Base-by-base conservation (phyloP, 1,284 basidiomycete genomes). In the Boletus austroedulis region DNA sequence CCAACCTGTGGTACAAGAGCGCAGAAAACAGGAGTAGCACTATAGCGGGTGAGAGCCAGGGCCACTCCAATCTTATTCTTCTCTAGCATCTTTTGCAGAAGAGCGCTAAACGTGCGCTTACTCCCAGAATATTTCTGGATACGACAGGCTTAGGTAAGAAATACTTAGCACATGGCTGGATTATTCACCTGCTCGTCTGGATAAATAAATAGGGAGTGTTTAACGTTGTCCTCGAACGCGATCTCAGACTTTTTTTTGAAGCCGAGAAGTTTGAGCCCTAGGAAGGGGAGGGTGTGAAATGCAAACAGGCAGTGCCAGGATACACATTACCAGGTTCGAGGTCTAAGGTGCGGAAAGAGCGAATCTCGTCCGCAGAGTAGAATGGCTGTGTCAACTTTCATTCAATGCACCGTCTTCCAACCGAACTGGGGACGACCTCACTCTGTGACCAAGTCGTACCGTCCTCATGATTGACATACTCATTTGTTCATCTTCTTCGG, bases 141-240 rank as follows among this genome's bases (percentile, higher is more conserved):
- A 12, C 15, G 24, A 1, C 0, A 8, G 4, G 5, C 19, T 61
- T 12, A 52, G 45, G 32, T 24, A 40, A 10, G 15, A n/a, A 9
- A 53, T 31, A 14, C 45, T 41, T 15, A 5, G 23, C 9, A 19
- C 3, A 19, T 10, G 31, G 21, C 43, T 31, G 43, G 29, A 56
- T 32, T 19, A 53, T 82, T 58, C 60, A 93, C 93, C 72, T 83
- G 77, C 71, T 99, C 96, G 65, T 96, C 90, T 0, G 96, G 97
- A 71, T 95, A 94, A 60, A 99, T 85, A 69, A 99, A 99, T 53
- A 86, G 77, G 0, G 94, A 86, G 73, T 97, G 94, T 69, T 94
- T 96, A 66, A 97, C 77, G 64, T 96, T 96, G 70, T 97, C 92
- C 71, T 94, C 88, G 64, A 94, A 90, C 0, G 76, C 75, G 1